Evolutionary conservation across 345 rosid species (phyloP).

Genomic region (Limnanthes douglasii): DNA sequence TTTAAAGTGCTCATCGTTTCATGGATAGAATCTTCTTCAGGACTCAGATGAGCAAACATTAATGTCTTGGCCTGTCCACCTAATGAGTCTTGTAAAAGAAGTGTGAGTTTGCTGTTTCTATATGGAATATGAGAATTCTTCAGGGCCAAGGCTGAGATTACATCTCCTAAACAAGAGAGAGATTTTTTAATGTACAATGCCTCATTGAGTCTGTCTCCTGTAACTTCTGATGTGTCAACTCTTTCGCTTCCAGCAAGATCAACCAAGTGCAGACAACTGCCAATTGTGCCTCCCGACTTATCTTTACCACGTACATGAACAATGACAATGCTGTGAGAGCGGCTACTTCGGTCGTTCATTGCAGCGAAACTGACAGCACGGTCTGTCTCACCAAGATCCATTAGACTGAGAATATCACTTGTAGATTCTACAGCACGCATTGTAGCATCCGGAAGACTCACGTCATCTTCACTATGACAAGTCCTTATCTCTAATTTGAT

Average conservation of each 20-base stretch:
- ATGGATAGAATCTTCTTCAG: conserved; percentile 64
- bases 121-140: conserved; percentile 85
- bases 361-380: conserved; percentile 82
- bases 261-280: conserved; percentile 84
- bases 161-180: conserved; percentile 91
- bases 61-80: conserved; percentile 84
- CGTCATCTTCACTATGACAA: conserved; percentile 50
- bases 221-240: conserved; percentile 86
- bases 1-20: conserved; percentile 84
- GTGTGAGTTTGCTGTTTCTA: conserved; percentile 95
- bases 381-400: conserved; percentile 79
- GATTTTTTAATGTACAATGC: conserved; percentile 88
- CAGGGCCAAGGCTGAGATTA: conserved; percentile 77
- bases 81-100: conserved; percentile 83
- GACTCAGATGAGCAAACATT: conserved; percentile 92
- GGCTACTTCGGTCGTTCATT: conserved; percentile 68
- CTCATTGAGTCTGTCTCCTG: conserved; percentile 88
- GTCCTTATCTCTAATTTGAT: conserved; percentile 85
- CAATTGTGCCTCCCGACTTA: conserved; percentile 44
- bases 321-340: conserved; percentile 80
- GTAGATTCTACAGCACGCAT: conserved; percentile 60
- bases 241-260: conserved; percentile 98
- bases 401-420: conserved; percentile 54
- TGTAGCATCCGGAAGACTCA: conserved; percentile 85
- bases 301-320: conserved; percentile 81